Evolutionary conservation across 2,329 filamentous ascomycete species (phyloP).

Genomic region (Dactylellina parvicollis): DNA sequence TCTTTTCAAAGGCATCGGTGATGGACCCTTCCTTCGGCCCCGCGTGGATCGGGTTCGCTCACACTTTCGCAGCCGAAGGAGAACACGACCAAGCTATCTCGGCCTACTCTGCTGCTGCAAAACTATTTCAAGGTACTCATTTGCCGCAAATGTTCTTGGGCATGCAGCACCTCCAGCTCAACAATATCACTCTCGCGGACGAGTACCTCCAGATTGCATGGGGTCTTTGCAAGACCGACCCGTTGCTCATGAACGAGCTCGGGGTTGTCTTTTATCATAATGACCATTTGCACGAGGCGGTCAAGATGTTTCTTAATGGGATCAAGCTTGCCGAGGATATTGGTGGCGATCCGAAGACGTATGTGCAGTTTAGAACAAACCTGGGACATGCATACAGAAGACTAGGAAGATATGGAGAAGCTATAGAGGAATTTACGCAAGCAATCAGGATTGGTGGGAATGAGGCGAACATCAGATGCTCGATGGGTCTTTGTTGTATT

Average conservation of each 20-base stretch:
- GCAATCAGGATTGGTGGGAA: conserved; percentile 81
- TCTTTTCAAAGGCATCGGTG: conserved; percentile 96
- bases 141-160: conserved; percentile 94
- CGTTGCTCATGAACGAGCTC: conserved; percentile 91
- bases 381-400: conserved; percentile 87
- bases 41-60: conserved; percentile 98
- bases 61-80: conserved; percentile 96
- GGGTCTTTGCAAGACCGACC: conserved; percentile 82
- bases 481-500: conserved; percentile 84
- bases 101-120: conserved; percentile 92
- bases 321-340: conserved; percentile 81
- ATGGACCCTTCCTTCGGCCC: conserved; percentile 98
- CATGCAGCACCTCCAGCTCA: conserved; percentile 97
- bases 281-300: conserved; percentile 77
- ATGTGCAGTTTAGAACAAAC: conserved; percentile 85
- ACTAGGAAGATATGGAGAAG: conserved; percentile 73
- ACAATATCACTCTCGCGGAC: conserved; percentile 91
- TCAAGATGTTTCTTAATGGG: conserved; percentile 79
- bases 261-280: conserved; percentile 97
- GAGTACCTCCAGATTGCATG: conserved; percentile 95
- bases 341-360: conserved; percentile 81
- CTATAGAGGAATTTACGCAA: conserved; percentile 83
- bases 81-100: conserved; percentile 98
- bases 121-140: conserved; percentile 96
- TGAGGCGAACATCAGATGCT: conserved; percentile 79